Conservation (phyloP, 495 filamentous ascomycete species). For the Pyronema omphalodes region DNA sequence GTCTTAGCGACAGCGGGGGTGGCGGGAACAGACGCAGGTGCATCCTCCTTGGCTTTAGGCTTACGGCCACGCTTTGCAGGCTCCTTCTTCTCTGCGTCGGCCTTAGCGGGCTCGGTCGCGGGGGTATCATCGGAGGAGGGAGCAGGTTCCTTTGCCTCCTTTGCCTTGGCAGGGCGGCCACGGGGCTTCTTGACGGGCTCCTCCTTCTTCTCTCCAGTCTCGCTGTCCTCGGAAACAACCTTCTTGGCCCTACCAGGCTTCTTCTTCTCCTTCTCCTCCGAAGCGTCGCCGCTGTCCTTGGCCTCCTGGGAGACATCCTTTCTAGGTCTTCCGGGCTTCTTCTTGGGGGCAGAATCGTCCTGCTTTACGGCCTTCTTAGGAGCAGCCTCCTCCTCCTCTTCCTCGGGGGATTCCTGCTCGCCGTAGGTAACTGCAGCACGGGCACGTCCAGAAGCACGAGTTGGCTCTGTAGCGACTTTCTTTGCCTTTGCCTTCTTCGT, state of each 20-base stretch:
- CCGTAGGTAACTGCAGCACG: background rate
- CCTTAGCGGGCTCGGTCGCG: background rate
- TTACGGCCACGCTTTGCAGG: slow-evolving; percentile 1
- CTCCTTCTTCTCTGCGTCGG: background rate
- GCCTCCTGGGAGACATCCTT: slow-evolving; percentile 1
- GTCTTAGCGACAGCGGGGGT: background rate
- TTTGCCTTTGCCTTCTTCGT: background rate
- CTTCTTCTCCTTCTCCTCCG: background rate
- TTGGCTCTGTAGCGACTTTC: background rate
- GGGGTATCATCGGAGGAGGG: background rate
- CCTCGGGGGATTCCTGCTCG: background rate
- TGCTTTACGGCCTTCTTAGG: slow-evolving; percentile 7
- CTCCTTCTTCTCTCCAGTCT: background rate
- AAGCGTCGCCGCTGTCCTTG: background rate
- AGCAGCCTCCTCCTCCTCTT: background rate
- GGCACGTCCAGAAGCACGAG: background rate
- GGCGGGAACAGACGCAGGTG: background rate
- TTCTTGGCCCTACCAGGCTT: slow-evolving; percentile 13
- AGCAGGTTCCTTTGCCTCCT: background rate
- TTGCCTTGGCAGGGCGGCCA: slow-evolving; percentile 12
- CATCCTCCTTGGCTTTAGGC: background rate
- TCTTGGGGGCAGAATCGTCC: slow-evolving; percentile 8
- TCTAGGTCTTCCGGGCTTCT: slow-evolving; percentile 15
- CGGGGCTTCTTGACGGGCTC: background rate
- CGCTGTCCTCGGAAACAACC: background rate